These are phyloP conservation scores for Mycena capillaripes DNA, from an alignment of 768 basidiomycete species.

Conservation along the genomic window DNA sequence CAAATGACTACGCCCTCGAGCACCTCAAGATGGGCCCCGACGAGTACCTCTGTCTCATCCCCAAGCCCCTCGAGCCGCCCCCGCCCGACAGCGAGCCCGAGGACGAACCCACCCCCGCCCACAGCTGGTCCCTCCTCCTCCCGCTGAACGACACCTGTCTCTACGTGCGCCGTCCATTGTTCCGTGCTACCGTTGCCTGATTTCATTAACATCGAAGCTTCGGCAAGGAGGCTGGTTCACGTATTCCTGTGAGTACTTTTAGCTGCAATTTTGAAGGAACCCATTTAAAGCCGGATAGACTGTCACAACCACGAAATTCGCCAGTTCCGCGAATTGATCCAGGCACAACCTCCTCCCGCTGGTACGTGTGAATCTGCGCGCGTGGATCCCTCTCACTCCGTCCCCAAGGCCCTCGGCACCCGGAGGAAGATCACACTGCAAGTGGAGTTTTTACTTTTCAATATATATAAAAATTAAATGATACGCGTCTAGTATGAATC, in stretches of 20 bases:
- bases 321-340: slow-evolving; percentile 91
- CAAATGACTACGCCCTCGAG: slow-evolving; percentile 70
- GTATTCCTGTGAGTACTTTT: too few species aligned
- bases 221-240: slow-evolving; percentile 97
- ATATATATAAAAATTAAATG: slow-evolving; percentile 28
- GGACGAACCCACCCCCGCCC: slow-evolving; percentile 74
- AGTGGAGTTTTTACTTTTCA: slow-evolving; percentile 45
- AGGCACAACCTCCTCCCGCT: slow-evolving; percentile 72
- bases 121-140: slow-evolving; percentile 87
- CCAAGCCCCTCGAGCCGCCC: slow-evolving; percentile 67
- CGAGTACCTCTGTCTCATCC: slow-evolving; percentile 85
- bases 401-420: slow-evolving; percentile 74
- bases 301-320: slow-evolving; percentile 95
- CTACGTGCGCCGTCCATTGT: slow-evolving; percentile 69
- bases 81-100: slow-evolving; percentile 66
- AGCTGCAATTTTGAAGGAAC: too few species aligned
- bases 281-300: too few species aligned
- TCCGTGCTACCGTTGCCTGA: slow-evolving; percentile 41
- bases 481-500: slow-evolving; percentile 72
- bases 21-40: slow-evolving; percentile 81
- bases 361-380: slow-evolving; percentile 53
- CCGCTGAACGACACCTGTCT: slow-evolving; percentile 86
- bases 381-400: slow-evolving; percentile 36
- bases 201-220: slow-evolving; percentile 65
- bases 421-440: slow-evolving; percentile 90